Base-by-base conservation (phyloP, 352 stramenopile genomes). In the Pythium myriotylum region DNA sequence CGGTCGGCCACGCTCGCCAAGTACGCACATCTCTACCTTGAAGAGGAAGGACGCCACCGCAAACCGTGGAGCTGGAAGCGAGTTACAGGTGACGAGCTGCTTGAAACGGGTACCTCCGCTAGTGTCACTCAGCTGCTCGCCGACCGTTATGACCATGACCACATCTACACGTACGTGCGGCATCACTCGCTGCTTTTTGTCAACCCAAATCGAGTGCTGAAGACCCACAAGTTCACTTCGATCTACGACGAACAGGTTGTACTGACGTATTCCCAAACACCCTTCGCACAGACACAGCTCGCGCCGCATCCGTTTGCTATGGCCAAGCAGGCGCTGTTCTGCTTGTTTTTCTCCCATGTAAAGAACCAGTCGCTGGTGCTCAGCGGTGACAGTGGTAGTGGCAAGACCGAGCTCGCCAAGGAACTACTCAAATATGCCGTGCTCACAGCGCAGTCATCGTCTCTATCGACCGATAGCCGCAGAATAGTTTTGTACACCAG, bases 181-280 rank as follows among this genome's bases (percentile, higher is more conserved):
- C 66, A 89, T 51, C 77, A 84, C 51, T 81, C 77, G 26, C 79
- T 91, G 70, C 43, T 90, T 24, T 73, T 85, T 12, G 61, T 91
- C 32, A 93, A 93, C 45, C 84, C 84, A n/a, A 73, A 84, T 41
- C 84, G 84, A 14, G 65, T 93, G 54, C 60, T 93, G 12, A 85
- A 93, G 54, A 91, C 83, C 27, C 63, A 73, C 27, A 76, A 82
- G 41, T 89, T 86, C 62, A 91, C 78, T n/a, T 91, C 81, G 29
- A 93, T 93, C 59, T 93, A 91, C 52, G 81, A 91, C 41, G 84
- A 93, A 52, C 74, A 89, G 33, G 80, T 91, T 27, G 84, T 91
- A 32, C 54, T 91, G 17, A 73, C 74, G 24, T 93, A 89, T 56
- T 67, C 69, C 17, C 54, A 82, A 49, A 88, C 74, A 1, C 58